Percentiles rank a stretch among this genome's conserved stretches.
These are phyloP conservation scores for Fusarium tricinctum DNA, from an alignment of 2,329 filamentous ascomycete genomes.

Conservation along the genomic window DNA sequence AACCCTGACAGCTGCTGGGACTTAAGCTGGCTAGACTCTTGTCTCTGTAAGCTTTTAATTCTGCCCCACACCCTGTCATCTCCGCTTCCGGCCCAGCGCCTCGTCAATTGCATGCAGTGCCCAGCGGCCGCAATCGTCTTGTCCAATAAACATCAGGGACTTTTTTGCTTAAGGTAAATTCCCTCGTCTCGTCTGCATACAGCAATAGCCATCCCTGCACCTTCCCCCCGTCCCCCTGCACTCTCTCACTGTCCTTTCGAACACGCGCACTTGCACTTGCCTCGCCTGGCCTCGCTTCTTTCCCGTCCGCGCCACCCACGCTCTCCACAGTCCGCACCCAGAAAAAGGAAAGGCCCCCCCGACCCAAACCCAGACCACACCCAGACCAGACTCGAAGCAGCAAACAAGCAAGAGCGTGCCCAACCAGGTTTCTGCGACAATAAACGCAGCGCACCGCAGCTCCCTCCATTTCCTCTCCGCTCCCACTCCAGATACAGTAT, in stretches of 20 bases:
- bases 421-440: slow-evolving; percentile 70
- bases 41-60: slow-evolving; percentile 33
- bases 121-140: slow-evolving; percentile 32
- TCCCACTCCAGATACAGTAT: slow-evolving; percentile 74
- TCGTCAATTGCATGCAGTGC: slow-evolving; percentile 50
- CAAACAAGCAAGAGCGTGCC: slow-evolving; percentile 54
- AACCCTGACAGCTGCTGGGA: slow-evolving; percentile 33
- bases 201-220: slow-evolving; percentile 22
- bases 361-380: slow-evolving; percentile 44
- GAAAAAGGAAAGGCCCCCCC: slow-evolving; percentile 46
- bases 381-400: slow-evolving; percentile 57
- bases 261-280: slow-evolving; percentile 42
- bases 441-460: slow-evolving; percentile 62
- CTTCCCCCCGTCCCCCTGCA: slow-evolving; percentile 22
- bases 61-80: slow-evolving; percentile 43
- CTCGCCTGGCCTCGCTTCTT: slow-evolving; percentile 59
- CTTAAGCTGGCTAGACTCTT: slow-evolving; percentile 30
- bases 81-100: slow-evolving; percentile 49
- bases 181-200: slow-evolving; percentile 33
- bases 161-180: slow-evolving; percentile 44
- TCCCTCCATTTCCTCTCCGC: slow-evolving; percentile 59
- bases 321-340: slow-evolving; percentile 47
- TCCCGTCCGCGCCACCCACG: slow-evolving; percentile 52
- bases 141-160: slow-evolving; percentile 40
- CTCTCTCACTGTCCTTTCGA: slow-evolving; percentile 36